phyloP scores from a whole-genome alignment of 164 flowering plant genomes.

The Liquidambar formosana region DNA sequence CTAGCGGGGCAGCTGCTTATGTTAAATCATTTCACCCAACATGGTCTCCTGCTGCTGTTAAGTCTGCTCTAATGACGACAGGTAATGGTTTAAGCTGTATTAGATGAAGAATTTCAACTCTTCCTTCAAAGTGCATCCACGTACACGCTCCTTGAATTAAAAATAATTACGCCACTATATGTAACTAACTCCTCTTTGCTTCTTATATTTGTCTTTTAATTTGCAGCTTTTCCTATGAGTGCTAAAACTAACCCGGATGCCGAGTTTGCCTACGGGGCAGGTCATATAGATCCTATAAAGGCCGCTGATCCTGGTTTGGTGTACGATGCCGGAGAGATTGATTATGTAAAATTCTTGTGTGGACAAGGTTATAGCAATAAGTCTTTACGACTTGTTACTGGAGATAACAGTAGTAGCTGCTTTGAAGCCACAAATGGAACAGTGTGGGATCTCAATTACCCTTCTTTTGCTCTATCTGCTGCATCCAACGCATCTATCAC shows the following conservation, averaged over 20 bases:
- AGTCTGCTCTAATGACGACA: slow-evolving; percentile 16
- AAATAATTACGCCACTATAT: too few species aligned
- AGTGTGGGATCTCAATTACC: slow-evolving; percentile 61
- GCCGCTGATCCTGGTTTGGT: slow-evolving; percentile 59
- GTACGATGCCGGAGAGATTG: slow-evolving; percentile 47
- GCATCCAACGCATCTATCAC: not conserved
- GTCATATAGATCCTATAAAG: slow-evolving; percentile 51
- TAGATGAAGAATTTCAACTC: too few species aligned
- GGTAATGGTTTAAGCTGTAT: too few species aligned
- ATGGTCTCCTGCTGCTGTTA: slow-evolving; percentile 15
- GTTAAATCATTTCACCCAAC: slow-evolving; percentile 10
- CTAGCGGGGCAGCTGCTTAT: not conserved
- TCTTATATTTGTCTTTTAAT: not conserved
- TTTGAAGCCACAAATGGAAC: slow-evolving; percentile 26
- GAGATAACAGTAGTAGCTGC: slow-evolving; percentile 42
- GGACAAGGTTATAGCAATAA: slow-evolving; percentile 41
- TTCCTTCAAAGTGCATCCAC: too few species aligned
- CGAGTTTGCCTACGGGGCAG: slow-evolving; percentile 63
- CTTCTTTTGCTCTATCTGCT: slow-evolving; percentile 40
- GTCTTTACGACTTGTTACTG: slow-evolving; percentile 31
- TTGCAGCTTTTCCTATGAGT: slow-evolving; percentile 51
- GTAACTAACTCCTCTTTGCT: not conserved
- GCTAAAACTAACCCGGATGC: slow-evolving; percentile 26
- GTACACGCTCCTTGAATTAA: too few species aligned
- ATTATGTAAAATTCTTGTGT: slow-evolving; percentile 54